Evolutionary conservation across 2,329 filamentous ascomycete species (phyloP).

Genomic region (Ophiobolus disseminans): DNA sequence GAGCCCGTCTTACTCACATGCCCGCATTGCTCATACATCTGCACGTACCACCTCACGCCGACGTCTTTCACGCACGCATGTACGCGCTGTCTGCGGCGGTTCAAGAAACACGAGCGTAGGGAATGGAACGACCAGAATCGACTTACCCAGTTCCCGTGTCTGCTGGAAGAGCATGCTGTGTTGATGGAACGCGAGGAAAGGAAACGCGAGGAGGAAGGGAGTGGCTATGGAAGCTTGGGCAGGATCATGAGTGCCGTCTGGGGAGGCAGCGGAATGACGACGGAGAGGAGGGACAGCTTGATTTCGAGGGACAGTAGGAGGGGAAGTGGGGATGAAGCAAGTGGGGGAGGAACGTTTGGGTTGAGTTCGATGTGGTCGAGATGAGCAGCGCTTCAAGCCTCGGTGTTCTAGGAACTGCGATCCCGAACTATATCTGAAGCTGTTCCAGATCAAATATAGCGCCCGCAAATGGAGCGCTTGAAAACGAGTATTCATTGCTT

Average conservation of each 20-base stretch:
- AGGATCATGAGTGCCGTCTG: neutral
- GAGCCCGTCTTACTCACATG: conserved; percentile 1
- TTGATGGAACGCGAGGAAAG: neutral
- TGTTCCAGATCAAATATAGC: no score
- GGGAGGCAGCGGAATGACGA: neutral
- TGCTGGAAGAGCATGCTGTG: conserved; percentile 12
- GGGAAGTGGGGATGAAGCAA: neutral
- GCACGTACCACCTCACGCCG: neutral
- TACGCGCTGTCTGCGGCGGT: conserved; percentile 9
- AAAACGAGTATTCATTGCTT: no score
- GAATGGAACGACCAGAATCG: neutral
- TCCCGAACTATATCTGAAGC: no score
- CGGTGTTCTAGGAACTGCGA: no score
- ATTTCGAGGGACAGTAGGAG: neutral
- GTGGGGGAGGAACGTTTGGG: no score
- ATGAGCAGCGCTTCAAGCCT: no score
- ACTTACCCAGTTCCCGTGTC: conserved; percentile 19
- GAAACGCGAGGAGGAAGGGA: neutral
- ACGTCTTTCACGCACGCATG: conserved; percentile 9
- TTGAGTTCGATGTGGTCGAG: no score
- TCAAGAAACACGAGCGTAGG: conserved; percentile 4
- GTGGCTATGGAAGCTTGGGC: neutral
- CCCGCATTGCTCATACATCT: neutral
- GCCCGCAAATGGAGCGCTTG: no score
- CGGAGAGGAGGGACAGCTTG: neutral